Conservation (phyloP, 495 filamentous ascomycete genomes). For the Ascodesmis nigricans region DNA sequence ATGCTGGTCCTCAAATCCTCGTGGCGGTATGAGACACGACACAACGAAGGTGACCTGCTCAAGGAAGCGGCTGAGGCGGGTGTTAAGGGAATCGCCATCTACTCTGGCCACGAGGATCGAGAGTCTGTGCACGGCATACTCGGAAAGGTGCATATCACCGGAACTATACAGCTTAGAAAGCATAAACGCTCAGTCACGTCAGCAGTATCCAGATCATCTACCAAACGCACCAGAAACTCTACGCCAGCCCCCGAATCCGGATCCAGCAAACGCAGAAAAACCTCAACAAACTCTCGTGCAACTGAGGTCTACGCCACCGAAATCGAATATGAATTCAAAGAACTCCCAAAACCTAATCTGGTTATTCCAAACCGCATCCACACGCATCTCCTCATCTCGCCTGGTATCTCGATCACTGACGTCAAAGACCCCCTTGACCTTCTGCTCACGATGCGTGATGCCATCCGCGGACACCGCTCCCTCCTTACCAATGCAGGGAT, state of each 20-base stretch:
- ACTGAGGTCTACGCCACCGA: neutral
- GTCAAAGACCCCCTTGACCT: neutral
- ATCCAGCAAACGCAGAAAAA: neutral
- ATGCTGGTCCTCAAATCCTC: neutral
- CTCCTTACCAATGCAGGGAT: neutral
- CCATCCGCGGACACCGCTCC: conserved; percentile 3
- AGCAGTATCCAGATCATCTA: neutral
- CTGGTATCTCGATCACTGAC: neutral
- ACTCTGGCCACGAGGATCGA: conserved; percentile 2
- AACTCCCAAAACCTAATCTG: neutral
- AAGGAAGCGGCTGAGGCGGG: neutral
- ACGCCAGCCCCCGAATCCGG: neutral
- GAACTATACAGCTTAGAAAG: neutral
- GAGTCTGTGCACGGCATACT: neutral
- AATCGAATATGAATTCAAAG: neutral
- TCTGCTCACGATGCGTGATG: conserved; percentile 1
- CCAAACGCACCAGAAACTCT: neutral
- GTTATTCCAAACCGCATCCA: neutral
- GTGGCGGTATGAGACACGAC: neutral
- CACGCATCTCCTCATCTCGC: neutral
- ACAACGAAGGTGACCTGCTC: conserved; percentile 2
- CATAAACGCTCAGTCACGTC: neutral
- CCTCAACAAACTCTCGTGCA: neutral
- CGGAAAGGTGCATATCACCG: neutral
- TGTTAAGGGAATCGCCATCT: conserved; percentile 1